phyloP scores from a whole-genome alignment of 129 eudicot species.

The Escallonia herrerae region DNA sequence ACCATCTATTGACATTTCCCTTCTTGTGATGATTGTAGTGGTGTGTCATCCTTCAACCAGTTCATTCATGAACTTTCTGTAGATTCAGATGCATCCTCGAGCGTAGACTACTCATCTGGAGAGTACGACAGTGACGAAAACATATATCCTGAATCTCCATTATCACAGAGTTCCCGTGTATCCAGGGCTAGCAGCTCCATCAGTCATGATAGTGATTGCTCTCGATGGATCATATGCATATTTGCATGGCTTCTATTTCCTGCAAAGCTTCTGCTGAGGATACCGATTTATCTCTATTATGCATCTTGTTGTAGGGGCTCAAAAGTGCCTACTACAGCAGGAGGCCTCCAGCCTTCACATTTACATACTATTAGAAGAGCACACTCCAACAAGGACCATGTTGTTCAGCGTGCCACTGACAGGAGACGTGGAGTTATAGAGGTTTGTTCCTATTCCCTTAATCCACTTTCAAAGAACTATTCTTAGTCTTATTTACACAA shows the following conservation, averaged over 20 bases:
- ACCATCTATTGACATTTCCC: background rate
- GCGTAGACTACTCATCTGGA: conserved; percentile 58
- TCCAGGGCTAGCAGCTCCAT: conserved; percentile 54
- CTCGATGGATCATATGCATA: conserved; percentile 37
- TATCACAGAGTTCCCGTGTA: conserved; percentile 45
- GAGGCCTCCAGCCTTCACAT: conserved; percentile 18
- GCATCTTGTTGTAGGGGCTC: conserved; percentile 27
- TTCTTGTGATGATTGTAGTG: conserved; percentile 38
- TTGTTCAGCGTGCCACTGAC: conserved; percentile 84
- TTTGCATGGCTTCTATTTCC: conserved; percentile 66
- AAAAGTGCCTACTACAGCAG: conserved; percentile 17
- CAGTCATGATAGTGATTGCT: conserved; percentile 38
- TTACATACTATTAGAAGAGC: conserved; percentile 38
- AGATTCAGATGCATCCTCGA: conserved; percentile 64
- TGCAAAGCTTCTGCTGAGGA: conserved; percentile 42
- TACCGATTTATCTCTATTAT: conserved; percentile 41
- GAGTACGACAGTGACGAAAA: conserved; percentile 59
- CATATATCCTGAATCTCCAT: conserved; percentile 47
- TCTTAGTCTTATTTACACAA: background rate
- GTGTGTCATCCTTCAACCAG: conserved; percentile 90
- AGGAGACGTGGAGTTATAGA: conserved; percentile 89
- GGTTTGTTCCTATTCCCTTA: conserved; percentile 33
- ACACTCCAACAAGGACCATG: conserved; percentile 41
- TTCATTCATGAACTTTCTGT: conserved; percentile 77
- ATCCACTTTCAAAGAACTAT: no score